phyloP scores from a whole-genome alignment of 306 rosid species.

The Hippophae rhamnoides region DNA sequence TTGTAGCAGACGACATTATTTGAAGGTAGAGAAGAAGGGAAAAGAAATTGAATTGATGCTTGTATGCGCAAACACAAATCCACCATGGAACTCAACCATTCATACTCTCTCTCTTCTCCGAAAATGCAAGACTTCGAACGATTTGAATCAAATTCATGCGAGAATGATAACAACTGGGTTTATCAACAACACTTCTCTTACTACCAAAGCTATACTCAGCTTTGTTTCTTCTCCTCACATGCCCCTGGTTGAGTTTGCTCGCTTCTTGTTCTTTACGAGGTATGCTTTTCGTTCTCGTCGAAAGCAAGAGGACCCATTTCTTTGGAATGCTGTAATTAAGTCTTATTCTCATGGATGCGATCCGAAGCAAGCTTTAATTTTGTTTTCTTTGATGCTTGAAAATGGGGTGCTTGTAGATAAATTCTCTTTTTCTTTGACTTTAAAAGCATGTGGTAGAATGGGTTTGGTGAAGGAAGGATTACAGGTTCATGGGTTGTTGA shows the following conservation, averaged over 20 bases:
- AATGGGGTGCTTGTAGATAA: slow-evolving; percentile 48
- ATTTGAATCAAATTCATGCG: slow-evolving; percentile 53
- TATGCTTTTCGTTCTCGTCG: slow-evolving; percentile 25
- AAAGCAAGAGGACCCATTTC: slow-evolving; percentile 48
- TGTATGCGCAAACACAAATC: slow-evolving; percentile 39
- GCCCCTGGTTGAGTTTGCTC: slow-evolving; percentile 54
- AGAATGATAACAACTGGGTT: slow-evolving; percentile 45
- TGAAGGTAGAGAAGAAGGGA: neutral
- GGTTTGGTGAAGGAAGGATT: slow-evolving; percentile 50
- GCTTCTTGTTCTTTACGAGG: slow-evolving; percentile 46
- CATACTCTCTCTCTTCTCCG: slow-evolving; percentile 34
- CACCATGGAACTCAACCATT: slow-evolving; percentile 44
- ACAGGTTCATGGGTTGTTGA: slow-evolving; percentile 62
- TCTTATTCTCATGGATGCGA: slow-evolving; percentile 66
- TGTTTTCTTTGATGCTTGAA: slow-evolving; percentile 54
- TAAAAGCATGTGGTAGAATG: slow-evolving; percentile 62
- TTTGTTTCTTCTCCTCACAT: slow-evolving; percentile 54
- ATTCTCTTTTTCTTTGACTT: slow-evolving; percentile 49
- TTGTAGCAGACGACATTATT: neutral
- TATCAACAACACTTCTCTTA: slow-evolving; percentile 26
- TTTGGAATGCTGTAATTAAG: slow-evolving; percentile 66
- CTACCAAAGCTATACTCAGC: slow-evolving; percentile 45
- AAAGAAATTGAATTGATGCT: slow-evolving; percentile 28
- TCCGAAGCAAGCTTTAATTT: slow-evolving; percentile 37
- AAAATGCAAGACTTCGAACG: slow-evolving; percentile 43